Base-by-base conservation (phyloP, 352 stramenopile species). In the Pythium aquatile region DNA sequence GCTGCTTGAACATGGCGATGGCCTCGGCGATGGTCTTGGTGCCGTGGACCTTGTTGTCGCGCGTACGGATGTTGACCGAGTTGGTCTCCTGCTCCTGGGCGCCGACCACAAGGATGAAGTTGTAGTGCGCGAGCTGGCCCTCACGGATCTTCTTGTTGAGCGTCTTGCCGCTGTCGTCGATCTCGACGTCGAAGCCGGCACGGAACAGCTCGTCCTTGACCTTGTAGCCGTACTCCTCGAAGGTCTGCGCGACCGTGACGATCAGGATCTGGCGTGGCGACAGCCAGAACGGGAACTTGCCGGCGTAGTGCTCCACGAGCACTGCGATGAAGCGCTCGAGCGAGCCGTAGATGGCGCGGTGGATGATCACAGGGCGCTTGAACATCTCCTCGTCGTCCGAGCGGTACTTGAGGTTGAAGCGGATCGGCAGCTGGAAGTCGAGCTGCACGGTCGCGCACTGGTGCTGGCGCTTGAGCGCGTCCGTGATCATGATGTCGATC, bases 271-370 rank as follows among this genome's bases (percentile, higher is more conserved):
- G 87, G 55, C 87, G 84, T 40, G 87, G 87, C 56, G 74, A 90
- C 32, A 99, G 80, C 96, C 96, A 99, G 24, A 99, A 79, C 33
- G 97, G 97, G 75, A 97, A 98, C 66, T 99, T 97, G 61, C 96
- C 97, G 53, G 88, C 90, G 56, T 89, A 98, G 74, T 98, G 97
- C 75, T 99, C 97, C 61, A 98, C 96, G 33, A 99, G 77, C 57
- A 99, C 98, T 55, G 96, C 97, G 82, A 99, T 98, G 84, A 99
- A 98, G 55, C 97, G 90, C 81, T 99, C 97, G 58, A 99, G 88
- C 35, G 94, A 99, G 58, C 97, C 97, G 67, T 98, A 97, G 46
- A 99, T 98, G 5, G 97, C 97, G 51, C 87, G 89, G 76, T 99
- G 97, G 60, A 99, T 95, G 84, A 99, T 99, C 72, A 99, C 98